These are phyloP conservation scores for Coriolopsis trogii DNA, from an alignment of 1,284 basidiomycete species.

Conservation along the genomic window DNA sequence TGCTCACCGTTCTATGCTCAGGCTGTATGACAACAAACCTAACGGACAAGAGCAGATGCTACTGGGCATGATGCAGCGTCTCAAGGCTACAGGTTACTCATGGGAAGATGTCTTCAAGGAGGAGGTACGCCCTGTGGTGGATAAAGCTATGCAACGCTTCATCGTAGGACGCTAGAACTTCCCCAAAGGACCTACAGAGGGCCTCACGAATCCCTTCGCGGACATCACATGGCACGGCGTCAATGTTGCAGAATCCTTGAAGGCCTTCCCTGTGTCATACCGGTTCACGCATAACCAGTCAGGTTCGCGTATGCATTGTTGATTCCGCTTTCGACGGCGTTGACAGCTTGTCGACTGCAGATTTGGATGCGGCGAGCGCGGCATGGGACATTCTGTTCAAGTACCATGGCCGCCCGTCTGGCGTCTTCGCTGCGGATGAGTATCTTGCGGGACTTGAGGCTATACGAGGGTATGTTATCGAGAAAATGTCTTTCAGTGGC, in stretches of 20 bases:
- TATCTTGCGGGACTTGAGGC: constrained; percentile 43
- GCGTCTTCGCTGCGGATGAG: constrained; percentile 59
- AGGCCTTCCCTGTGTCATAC: constrained; percentile 55
- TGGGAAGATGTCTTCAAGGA: constrained; percentile 41
- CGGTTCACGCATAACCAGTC: constrained; percentile 58
- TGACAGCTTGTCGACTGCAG: constrained; percentile 27
- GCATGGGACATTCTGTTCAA: constrained; percentile 60
- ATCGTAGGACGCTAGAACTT: constrained; percentile 38
- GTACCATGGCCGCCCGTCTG: constrained; percentile 61
- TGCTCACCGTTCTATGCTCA: not conserved
- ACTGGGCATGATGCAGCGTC: constrained; percentile 53
- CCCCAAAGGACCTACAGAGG: constrained; percentile 38
- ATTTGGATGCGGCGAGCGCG: constrained; percentile 49
- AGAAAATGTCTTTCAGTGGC: not conserved
- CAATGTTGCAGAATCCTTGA: constrained; percentile 59
- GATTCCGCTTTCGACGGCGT: not conserved
- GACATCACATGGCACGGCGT: constrained; percentile 51
- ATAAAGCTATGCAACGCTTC: not conserved
- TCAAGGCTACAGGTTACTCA: constrained; percentile 51
- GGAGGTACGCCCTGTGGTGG: constrained; percentile 16
- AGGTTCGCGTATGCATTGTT: constrained; percentile 34
- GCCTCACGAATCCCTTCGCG: constrained; percentile 32
- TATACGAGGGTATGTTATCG: constrained; percentile 45
- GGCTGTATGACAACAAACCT: constrained; percentile 55
- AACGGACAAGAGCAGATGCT: constrained; percentile 51